Evolutionary conservation across 1,139 yeast species (phyloP), one percentile per base, ranked within the genome.

Genomic region (Saccharomyces hybrid): DNA sequence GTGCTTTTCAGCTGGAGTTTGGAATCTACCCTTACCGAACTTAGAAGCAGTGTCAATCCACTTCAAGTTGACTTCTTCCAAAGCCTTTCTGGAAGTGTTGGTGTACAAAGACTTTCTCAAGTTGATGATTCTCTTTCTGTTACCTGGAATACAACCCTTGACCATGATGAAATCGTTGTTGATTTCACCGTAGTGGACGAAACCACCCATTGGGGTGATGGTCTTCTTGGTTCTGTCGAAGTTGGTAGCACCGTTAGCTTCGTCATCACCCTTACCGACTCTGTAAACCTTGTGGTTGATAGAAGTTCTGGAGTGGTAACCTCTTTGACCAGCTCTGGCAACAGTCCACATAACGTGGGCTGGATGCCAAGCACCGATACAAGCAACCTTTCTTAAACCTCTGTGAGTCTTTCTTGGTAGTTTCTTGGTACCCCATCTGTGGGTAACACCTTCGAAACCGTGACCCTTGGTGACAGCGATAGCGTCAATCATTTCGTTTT

Each of bases 21-120:
- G 99, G 99, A 95, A 95, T 86, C 99, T 93, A 84, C 99, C 99
- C 90, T 93, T 95, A 88, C 99, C 99, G 89, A 93, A 93, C 83
- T 91, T 91, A 74, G 99, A 93, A 75, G 99, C 97, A 73, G 99
- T 93, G 79, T 93, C 99, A 78, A 93, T 93, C 99, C 99, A 93
- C 82, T 93, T 93, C 81, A 93, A 88, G 85, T 81, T 83, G 70
- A 91, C 97, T 80, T 89, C 79, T 84, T 93, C 99, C 71, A 88
- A 78, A 73, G 98, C 98, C 80, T 84, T 86, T 85, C 99, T 93
- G 72, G 96, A 88, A 71, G 97, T 90, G 86, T 91, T 95, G 74
- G 88, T 88, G 88, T 89, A 88, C 77, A 95, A 85, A 71, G 98
- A 88, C 84, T 93, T 93, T 88, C 99, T 93, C 78, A 93, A 85